Evolutionary conservation across 179 eudicot species (phyloP).

Genomic region (Silene coronaria): DNA sequence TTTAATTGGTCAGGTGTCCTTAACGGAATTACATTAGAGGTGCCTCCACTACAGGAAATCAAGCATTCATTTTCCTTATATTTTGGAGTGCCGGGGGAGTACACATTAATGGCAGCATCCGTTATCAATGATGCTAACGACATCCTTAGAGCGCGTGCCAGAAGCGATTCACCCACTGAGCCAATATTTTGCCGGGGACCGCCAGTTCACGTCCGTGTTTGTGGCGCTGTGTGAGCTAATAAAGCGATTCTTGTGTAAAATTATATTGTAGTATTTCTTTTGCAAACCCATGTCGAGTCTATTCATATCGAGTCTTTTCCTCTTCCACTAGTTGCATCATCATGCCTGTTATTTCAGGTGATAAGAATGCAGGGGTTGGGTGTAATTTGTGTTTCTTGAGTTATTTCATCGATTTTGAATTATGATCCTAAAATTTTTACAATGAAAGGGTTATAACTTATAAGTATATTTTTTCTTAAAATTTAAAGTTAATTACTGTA

Average conservation of each 20-base stretch:
- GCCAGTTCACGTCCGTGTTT: slow-evolving; percentile 80
- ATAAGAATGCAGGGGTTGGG: too few relatives aligned
- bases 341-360: not conserved
- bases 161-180: slow-evolving; percentile 56
- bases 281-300: not conserved
- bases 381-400: too few relatives aligned
- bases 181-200: slow-evolving; percentile 93
- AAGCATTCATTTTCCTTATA: slow-evolving; percentile 77
- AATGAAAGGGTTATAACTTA: too few relatives aligned
- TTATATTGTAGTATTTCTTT: not conserved
- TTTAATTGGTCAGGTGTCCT: too few relatives aligned
- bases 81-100: slow-evolving; percentile 91
- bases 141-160: slow-evolving; percentile 85
- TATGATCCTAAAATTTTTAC: too few relatives aligned
- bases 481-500: too few relatives aligned
- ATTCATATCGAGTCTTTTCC: not conserved
- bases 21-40: slow-evolving; percentile 58
- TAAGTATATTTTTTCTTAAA: too few relatives aligned
- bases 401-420: too few relatives aligned
- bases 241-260: not conserved
- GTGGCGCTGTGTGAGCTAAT: slow-evolving; percentile 44
- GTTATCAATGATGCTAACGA: slow-evolving; percentile 86
- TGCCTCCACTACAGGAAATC: slow-evolving; percentile 80
- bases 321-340: not conserved
- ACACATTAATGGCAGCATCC: slow-evolving; percentile 88